These are phyloP conservation scores for Colletotrichum melonis DNA, from an alignment of 2,329 filamentous ascomycete genomes.

Conservation along the genomic window DNA sequence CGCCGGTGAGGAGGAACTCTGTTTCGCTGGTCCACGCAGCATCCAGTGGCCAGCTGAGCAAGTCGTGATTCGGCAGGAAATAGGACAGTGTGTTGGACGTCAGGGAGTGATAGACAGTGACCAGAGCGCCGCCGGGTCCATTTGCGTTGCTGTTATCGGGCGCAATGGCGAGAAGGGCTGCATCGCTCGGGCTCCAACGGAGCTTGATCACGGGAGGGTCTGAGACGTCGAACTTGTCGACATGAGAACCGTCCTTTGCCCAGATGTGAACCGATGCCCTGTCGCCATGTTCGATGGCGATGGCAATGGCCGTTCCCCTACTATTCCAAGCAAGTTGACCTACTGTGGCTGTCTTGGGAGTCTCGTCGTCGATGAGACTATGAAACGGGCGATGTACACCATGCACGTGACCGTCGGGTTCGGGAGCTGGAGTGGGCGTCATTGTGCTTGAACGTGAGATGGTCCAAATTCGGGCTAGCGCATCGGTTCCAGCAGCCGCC, in stretches of 20 bases:
- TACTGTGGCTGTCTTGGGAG: constrained; percentile 63
- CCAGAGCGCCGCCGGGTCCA: constrained; percentile 55
- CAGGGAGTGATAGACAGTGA: constrained; percentile 64
- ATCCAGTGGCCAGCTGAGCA: constrained; percentile 64
- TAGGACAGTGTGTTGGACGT: constrained; percentile 59
- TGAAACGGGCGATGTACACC: constrained; percentile 53
- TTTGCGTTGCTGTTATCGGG: constrained; percentile 54
- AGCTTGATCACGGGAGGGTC: constrained; percentile 73
- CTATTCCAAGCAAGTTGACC: constrained; percentile 72
- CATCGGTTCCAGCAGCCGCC: constrained; percentile 76
- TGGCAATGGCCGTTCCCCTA: constrained; percentile 65
- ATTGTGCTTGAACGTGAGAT: constrained; percentile 64
- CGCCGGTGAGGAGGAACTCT: constrained; percentile 70
- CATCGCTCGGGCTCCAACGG: constrained; percentile 68
- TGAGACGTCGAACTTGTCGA: constrained; percentile 66
- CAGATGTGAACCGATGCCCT: constrained; percentile 67
- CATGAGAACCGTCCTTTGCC: constrained; percentile 61
- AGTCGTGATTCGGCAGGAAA: constrained; percentile 60
- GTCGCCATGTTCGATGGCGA: constrained; percentile 67
- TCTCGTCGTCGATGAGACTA: constrained; percentile 64
- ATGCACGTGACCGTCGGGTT: constrained; percentile 55
- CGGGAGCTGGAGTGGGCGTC: constrained; percentile 29
- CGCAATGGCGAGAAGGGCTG: constrained; percentile 67
- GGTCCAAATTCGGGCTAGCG: constrained; percentile 77
- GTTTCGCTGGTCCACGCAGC: constrained; percentile 69